Base-by-base conservation (phyloP, 2,329 filamentous ascomycete species). In the Paraphaeosphaeria minitans region DNA sequence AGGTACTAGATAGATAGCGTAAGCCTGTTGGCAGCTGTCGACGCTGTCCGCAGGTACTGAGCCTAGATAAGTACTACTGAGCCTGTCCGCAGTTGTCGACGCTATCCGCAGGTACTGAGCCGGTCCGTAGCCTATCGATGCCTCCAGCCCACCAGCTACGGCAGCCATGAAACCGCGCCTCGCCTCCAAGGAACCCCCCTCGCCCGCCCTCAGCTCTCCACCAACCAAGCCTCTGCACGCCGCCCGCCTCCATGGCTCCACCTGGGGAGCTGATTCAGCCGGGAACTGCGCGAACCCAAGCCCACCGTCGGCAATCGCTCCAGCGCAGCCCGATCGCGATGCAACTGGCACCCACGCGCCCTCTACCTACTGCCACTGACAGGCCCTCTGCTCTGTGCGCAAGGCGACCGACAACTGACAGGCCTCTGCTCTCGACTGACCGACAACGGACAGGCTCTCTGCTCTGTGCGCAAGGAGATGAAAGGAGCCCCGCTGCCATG, bases 181-280 rank as follows among this genome's bases (percentile, higher is more conserved):
- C 16, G 57, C 19, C 54, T 51, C 53, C 62, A 55, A 57, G 63
- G 57, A 59, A 61, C 62, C 49, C 60, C 58, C 53, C 59, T 54
- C 60, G 45, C 14, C 14, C 2, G 58, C 42, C 55, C 41, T 31
- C 49, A 49, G 50, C 63, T 63, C 63, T 65, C 66, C 59, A 63
- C 66, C 64, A 67, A 65, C 66, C 63, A 65, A 43, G 54, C 56
- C 43, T 24, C 57, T 60, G 47, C 58, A 63, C 56, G 61, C 55
- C 50, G 51, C 16, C n/a, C 16, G 39, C 29, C 50, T 42, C 35
- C 41, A 55, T 37, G 51, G 41, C 41, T 53, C 51, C 51, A 45
- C 51, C 51, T 53, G 12, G 50, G 50, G 37, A 43, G 10, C 16
- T 31, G 4, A 2, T 31, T 43, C 50, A 45, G 39, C 50, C 39